These are phyloP conservation scores for Plasmodium vivax DNA, from an alignment of 169 alveolate genomes.

Conservation along the genomic window DNA sequence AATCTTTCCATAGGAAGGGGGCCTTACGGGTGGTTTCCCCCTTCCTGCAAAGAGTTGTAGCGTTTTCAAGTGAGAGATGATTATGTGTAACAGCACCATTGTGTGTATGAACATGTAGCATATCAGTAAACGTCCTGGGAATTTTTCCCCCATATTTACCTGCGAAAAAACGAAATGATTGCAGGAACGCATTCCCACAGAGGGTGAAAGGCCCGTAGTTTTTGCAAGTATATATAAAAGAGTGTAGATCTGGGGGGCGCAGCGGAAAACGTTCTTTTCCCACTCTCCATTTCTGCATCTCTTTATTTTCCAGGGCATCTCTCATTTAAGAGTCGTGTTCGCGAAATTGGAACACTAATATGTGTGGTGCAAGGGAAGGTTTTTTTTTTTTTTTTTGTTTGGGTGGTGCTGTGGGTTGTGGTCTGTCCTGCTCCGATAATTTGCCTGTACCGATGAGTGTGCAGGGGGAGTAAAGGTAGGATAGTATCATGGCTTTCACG, in stretches of 20 bases:
- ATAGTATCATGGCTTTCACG: neutral
- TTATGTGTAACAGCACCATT: neutral
- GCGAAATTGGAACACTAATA: slow-evolving; percentile 90
- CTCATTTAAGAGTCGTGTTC: slow-evolving; percentile 76
- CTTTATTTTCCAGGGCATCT: neutral
- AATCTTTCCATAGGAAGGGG: slow-evolving; percentile 74
- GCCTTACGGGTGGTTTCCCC: slow-evolving; percentile 18
- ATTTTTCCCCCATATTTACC: neutral
- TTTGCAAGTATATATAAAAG: slow-evolving; percentile 1
- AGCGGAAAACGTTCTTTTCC: neutral
- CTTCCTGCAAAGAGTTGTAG: neutral
- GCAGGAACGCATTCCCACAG: slow-evolving; percentile 87
- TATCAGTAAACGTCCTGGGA: neutral
- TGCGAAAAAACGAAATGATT: slow-evolving; percentile 1
- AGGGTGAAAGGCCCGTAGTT: slow-evolving; percentile 92
- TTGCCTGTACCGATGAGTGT: neutral
- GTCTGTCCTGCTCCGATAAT: neutral
- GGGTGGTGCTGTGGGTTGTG: slow-evolving; percentile 53
- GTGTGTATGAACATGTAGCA: neutral
- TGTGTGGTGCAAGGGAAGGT: slow-evolving; percentile 4
- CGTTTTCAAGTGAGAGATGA: neutral
- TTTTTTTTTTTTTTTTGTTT: too few relatives aligned
- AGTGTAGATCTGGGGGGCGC: slow-evolving; percentile 59
- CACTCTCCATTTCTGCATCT: slow-evolving; percentile 20
- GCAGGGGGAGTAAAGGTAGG: neutral